Evolutionary conservation across 2,329 filamentous ascomycete species (phyloP), one percentile per base, ranked within the genome.

Genomic region (Seiridium unicorne): DNA sequence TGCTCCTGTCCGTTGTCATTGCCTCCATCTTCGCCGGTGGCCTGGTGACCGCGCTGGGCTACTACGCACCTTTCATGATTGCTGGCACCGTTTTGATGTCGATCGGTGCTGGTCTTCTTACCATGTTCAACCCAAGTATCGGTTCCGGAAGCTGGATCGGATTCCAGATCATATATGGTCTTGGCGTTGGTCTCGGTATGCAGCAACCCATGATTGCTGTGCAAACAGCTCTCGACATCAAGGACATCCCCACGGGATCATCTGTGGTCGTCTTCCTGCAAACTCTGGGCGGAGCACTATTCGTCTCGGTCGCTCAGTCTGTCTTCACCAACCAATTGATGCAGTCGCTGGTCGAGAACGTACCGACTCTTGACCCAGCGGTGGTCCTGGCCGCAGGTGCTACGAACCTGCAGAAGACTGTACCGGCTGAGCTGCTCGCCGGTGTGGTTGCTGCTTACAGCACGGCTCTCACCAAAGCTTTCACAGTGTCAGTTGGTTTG

Each of bases 281-380:
- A 64, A 74, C 73, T 0, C 67, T 82, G 0, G 78, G 76, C 34
- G 76, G 77, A 4, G 72, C 77, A 5, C 67, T 86, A 1, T 85
- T 85, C 61, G 76, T 86, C 35, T 78, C 77, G 3, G 75, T 83
- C 32, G 82, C 73, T 1, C 77, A 85, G 62, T 79, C 77, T 58
- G 75, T 85, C 13, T 83, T 86, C 61, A 77, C 75, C 51, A 83
- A 82, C 64, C 69, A 73, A 7, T 74, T 85, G 2, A 66, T 78
- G 26, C 63, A 70, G 9, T 72, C 77, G 46, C 60, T 82, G 5
- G 66, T 63, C 3, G 66, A 68, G n/a, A 64, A 70, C 54, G 70
- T 76, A 2, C 78, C 78, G 0, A 64, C 56, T 0, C 56, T 80
- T 1, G 68, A 77, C 35, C 71, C 76, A 1, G 3, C 61, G 1